These are phyloP conservation scores for Rostrohypoxylon terebratum DNA, from an alignment of 495 filamentous ascomycete genomes.

Conservation along the genomic window DNA sequence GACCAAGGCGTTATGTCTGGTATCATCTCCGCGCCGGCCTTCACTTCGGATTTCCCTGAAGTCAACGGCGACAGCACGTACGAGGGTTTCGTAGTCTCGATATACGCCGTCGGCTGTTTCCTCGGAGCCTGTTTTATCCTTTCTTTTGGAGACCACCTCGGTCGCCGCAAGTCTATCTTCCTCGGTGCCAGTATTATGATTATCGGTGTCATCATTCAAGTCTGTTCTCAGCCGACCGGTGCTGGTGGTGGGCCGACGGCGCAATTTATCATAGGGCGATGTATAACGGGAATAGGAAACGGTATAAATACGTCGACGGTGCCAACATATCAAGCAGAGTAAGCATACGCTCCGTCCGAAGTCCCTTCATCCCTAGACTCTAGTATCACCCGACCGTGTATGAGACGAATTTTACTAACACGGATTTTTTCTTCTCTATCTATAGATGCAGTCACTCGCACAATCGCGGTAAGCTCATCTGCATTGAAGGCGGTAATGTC, in stretches of 20 bases:
- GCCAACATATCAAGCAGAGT: conserved; percentile 83
- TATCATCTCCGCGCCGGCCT: conserved; percentile 55
- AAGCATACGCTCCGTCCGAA: conserved; percentile 47
- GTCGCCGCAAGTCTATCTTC: conserved; percentile 75
- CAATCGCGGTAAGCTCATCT: conserved; percentile 85
- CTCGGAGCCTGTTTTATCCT: conserved; percentile 72
- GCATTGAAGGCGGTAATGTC: conserved; percentile 83
- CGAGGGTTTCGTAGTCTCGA: conserved; percentile 80
- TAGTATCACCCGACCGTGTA: not conserved
- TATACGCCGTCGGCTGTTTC: conserved; percentile 75
- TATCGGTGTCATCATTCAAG: conserved; percentile 76
- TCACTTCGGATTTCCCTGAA: conserved; percentile 54
- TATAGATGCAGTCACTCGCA: conserved; percentile 75
- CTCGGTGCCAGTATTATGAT: conserved; percentile 77
- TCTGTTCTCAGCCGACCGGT: conserved; percentile 60
- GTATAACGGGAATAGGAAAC: conserved; percentile 80
- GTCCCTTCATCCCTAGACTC: not conserved
- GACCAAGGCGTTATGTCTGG: conserved; percentile 64
- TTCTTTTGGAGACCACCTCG: conserved; percentile 75
- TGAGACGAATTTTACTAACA: conserved; percentile 3
- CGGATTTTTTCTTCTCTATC: not conserved
- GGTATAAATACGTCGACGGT: conserved; percentile 83
- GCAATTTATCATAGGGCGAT: conserved; percentile 81
- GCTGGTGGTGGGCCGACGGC: conserved; percentile 54
- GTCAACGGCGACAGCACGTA: conserved; percentile 57